Conservation (phyloP, 106 monocot species). For the Dendrobium catenatum region DNA sequence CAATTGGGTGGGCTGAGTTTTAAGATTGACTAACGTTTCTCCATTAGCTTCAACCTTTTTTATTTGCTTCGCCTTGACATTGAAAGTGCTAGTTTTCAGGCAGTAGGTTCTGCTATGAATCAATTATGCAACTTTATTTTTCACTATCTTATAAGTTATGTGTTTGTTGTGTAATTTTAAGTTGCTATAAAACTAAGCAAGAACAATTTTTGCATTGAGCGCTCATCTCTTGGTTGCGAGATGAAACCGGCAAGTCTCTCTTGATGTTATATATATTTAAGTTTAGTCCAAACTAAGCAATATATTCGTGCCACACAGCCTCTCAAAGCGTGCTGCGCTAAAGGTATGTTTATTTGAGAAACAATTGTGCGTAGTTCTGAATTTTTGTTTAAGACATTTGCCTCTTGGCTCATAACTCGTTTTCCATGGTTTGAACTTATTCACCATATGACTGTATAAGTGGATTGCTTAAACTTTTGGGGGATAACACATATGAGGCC, state of each 20-base stretch:
- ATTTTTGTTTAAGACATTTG: neutral
- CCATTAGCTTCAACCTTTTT: neutral
- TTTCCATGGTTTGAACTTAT: neutral
- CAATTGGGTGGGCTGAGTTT: neutral
- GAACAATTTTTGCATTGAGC: slow-evolving; percentile 8
- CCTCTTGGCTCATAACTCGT: neutral
- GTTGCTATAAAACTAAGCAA: neutral
- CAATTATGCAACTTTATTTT: neutral
- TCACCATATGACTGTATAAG: neutral
- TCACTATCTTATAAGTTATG: neutral
- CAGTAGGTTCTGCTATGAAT: neutral
- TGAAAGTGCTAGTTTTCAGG: neutral
- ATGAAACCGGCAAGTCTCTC: slow-evolving; percentile 20
- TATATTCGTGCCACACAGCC: slow-evolving; percentile 50
- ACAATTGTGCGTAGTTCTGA: neutral
- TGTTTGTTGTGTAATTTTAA: neutral
- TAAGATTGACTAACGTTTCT: neutral
- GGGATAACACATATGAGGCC: no score
- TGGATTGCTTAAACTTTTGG: neutral
- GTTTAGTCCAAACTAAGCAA: slow-evolving; percentile 44
- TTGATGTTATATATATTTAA: slow-evolving; percentile 46
- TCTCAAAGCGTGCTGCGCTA: slow-evolving; percentile 60
- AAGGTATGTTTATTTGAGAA: slow-evolving; percentile 33
- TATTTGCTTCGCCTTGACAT: neutral
- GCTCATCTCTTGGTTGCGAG: slow-evolving; percentile 37